Evolutionary conservation across 108 stramenopile genomes (phyloP).

Genomic region (Craspedostauros australis): DNA sequence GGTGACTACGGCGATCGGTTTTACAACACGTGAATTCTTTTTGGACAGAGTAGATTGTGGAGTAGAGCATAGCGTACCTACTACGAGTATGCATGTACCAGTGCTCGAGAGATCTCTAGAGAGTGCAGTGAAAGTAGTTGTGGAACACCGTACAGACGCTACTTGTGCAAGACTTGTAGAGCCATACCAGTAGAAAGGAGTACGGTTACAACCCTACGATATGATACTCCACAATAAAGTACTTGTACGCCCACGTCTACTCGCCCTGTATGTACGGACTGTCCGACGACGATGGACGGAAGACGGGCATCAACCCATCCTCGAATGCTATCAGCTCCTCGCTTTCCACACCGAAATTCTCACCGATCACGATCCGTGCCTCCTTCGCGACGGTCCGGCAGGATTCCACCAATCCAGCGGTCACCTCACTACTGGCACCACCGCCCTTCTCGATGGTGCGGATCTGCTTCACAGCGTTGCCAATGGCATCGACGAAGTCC

Average conservation of each 20-base stretch:
- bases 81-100: too few species aligned
- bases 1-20: constrained; percentile 98
- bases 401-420: constrained; percentile 67
- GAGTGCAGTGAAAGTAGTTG: too few species aligned
- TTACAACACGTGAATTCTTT: constrained; percentile 65
- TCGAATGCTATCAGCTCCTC: constrained; percentile 62
- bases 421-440: constrained; percentile 43
- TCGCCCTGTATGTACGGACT: constrained; percentile 48
- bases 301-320: constrained; percentile 61
- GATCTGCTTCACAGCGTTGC: constrained; percentile 59
- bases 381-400: constrained; percentile 71
- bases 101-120: too few species aligned
- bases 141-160: too few species aligned
- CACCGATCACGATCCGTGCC: constrained; percentile 61
- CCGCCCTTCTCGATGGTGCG: constrained; percentile 68
- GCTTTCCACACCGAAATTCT: constrained; percentile 55
- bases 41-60: too few species aligned
- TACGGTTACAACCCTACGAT: too few species aligned
- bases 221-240: too few species aligned
- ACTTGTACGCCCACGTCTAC: too few species aligned
- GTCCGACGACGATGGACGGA: constrained; percentile 56
- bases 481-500: constrained; percentile 59
- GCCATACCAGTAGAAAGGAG: too few species aligned
- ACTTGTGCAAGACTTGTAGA: too few species aligned
- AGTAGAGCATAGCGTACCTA: too few species aligned